Evolutionary conservation across 768 basidiomycete genomes (phyloP), one percentile per base, ranked within the genome.

Genomic region (Antrodiella citrinella): DNA sequence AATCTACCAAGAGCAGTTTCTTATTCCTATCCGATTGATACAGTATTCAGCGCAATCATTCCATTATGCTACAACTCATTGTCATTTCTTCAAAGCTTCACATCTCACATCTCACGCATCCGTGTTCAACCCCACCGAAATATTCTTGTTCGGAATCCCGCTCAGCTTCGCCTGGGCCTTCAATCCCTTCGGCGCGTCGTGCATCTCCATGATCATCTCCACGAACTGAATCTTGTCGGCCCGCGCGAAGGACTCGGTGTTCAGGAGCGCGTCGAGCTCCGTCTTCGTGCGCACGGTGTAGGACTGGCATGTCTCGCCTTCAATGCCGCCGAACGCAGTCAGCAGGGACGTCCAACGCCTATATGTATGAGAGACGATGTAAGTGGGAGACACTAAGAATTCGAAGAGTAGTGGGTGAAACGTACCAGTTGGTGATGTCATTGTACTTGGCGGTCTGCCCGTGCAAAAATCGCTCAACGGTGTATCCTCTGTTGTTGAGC

Each of bases 401-500:
- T 44, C 24, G 2, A 12, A 19, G 13, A 47, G 26, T n/a, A n/a
- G n/a, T n/a, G 2, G 25, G 18, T 11, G 42, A 25, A 20, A 58
- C 71, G 50, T 30, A 73, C 77, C 92, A 96, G 59, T 83, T 69
- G 22, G 75, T 72, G 56, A 98, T 84, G 61, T 96, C 84, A 63
- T 95, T 95, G 67, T 96, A 94, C 62, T 82, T 78, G 50, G 86
- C 70, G 20, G 74, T 59, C 66, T 71, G 74, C 18, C 85, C 85
- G 53, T 91, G 86, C 41, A 87, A 71, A 55, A 73, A 76, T 15
- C 86, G 77, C 70, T 98, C 94, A 47, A 98, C 91, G 18, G 87
- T 87, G 67, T 95, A 95, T 0, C 89, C 86, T 15, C 69, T 72
- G 63, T 90, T 91, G 65, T 90, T 90, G 45, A 91, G 65, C 18